Conservation (phyloP, 2,329 filamentous ascomycete genomes). For the Aspergillus pseudoterreus region DNA sequence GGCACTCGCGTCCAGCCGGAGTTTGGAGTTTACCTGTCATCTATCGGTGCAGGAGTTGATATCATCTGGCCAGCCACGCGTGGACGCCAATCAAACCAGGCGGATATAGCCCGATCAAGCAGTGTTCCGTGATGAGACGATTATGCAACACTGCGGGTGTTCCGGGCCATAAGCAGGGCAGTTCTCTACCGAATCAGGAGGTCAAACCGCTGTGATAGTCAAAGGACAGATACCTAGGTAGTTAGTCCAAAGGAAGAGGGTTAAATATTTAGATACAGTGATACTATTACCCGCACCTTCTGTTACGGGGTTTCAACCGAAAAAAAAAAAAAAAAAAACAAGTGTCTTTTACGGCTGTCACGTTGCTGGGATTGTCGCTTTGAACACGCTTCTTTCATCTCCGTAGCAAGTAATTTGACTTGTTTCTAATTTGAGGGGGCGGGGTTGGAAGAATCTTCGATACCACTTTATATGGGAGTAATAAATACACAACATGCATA, state of each 20-base stretch:
- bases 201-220: not conserved
- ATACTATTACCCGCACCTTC: not conserved
- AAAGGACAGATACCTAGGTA: not conserved
- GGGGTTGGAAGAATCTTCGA: too few relatives aligned
- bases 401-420: not conserved
- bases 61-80: too few relatives aligned
- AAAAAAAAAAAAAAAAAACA: not conserved
- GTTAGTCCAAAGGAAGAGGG: not conserved
- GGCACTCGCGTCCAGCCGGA: not conserved
- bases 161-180: not conserved
- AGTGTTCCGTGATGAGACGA: slow-evolving; percentile 4
- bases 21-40: not conserved
- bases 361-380: slow-evolving; percentile 4
- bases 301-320: slow-evolving; percentile 1
- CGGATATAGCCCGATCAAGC: slow-evolving; percentile 8
- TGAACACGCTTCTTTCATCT: not conserved
- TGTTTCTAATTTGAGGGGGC: not conserved
- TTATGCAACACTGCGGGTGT: not conserved
- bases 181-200: not conserved
- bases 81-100: slow-evolving; percentile 5
- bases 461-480: too few relatives aligned
- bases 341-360: slow-evolving; percentile 2
- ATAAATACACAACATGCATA: too few relatives aligned
- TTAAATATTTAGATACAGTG: slow-evolving; percentile 1
- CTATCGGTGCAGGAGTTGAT: not conserved